Base-by-base conservation (phyloP, 306 rosid species). In the Castanea mollissima region DNA sequence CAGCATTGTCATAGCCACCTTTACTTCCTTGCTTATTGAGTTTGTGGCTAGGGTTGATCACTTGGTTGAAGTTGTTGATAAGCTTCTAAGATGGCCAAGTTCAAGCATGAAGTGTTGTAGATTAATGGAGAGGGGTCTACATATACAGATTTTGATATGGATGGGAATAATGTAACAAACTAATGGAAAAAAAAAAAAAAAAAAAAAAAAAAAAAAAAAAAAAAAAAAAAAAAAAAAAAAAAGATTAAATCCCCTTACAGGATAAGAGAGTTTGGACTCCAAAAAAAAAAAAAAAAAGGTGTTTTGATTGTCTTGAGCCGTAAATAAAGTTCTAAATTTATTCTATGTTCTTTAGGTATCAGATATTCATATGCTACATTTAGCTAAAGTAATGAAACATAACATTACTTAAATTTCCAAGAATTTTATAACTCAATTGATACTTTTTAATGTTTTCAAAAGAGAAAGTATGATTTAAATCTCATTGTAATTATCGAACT, bases 21-120 rank as follows among this genome's bases (percentile, higher is more conserved):
- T 92, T 81, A 85, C 92, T 74, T 92, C 91, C 41, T 80, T 91
- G 34, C 86, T 90, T 1, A 78, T 90, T 4, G 97, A 92, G 90
- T 91, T 92, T 64, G 92, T 88, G 79, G 96, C 92, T 1, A 89
- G 93, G 86, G 89, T 91, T 64, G 93, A 92, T 69, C 91, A 86
- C 84, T 88, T 92, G 88, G 86, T 89, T 71, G 90, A 88, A 54
- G 92, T 86, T 49, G 96, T 91, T 55, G 84, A 91, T 65, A 74
- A 87, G 85, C 89, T 92, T 89, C 94, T 16, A 86, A 81, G 82
- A 49, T 89, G 87, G 97, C 96, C 52, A 86, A 91, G 85, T 91
- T 92, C 85, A 81, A 81, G 85, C 84, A 73, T 20, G 58, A 64
- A 2, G 64, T 46, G 15, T 23, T 71, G 31, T 55, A 83, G 63